Evolutionary conservation across 768 basidiomycete species (phyloP).

Genomic region (Tylopilus plumbeoviolaceoides): DNA sequence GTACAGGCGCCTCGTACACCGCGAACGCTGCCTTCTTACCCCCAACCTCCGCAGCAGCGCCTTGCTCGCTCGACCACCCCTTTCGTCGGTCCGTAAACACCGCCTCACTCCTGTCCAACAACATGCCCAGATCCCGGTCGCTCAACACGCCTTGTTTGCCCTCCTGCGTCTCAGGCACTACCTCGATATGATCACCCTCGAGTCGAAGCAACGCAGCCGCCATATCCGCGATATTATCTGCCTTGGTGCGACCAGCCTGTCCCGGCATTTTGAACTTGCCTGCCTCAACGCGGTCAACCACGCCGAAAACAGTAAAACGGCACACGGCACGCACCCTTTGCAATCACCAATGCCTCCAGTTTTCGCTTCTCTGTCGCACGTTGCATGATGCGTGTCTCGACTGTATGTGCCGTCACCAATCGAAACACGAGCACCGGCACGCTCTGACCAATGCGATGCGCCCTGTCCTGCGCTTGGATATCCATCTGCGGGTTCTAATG

Average conservation of each 20-base stretch:
- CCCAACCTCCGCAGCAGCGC: neutral
- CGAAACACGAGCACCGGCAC: conserved; percentile 88
- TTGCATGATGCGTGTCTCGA: conserved; percentile 91
- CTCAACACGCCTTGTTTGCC: conserved; percentile 72
- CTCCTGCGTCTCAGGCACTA: conserved; percentile 65
- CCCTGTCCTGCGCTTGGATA: conserved; percentile 91
- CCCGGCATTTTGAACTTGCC: conserved; percentile 84
- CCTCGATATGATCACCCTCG: conserved; percentile 86
- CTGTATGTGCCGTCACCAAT: conserved; percentile 79
- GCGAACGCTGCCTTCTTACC: conserved; percentile 60
- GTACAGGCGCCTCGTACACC: conserved; percentile 65
- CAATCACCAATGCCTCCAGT: conserved; percentile 93
- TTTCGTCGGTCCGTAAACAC: conserved; percentile 68
- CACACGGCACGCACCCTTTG: conserved; percentile 50
- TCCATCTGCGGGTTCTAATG: conserved; percentile 92
- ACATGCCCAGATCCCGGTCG: conserved; percentile 72
- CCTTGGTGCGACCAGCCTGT: conserved; percentile 47
- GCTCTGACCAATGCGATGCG: conserved; percentile 94
- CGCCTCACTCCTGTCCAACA: conserved; percentile 75
- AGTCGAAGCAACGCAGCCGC: conserved; percentile 72
- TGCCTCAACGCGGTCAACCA: conserved; percentile 15
- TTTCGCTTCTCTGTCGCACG: conserved; percentile 83
- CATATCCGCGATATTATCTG: conserved; percentile 74
- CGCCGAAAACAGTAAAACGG: neutral
- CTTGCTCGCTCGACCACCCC: conserved; percentile 61